Conservation (phyloP, 192 early-diverging fungal genomes). For the Backusella macrospora region DNA sequence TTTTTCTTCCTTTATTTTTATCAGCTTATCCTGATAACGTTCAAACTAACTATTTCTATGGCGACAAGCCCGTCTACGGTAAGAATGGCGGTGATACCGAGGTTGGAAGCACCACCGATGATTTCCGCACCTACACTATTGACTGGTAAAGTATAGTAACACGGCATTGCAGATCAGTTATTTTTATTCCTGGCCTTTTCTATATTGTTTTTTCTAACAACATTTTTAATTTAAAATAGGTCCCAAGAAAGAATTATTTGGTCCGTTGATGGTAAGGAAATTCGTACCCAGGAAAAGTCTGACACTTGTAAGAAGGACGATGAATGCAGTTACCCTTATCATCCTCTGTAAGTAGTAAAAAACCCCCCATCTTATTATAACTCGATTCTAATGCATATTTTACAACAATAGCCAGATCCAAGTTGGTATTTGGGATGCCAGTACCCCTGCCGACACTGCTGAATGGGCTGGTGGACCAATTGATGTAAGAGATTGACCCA, state of each 20-base stretch:
- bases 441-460: slow-evolving; percentile 15
- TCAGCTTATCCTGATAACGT: slow-evolving; percentile 39
- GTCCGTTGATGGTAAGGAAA: slow-evolving; percentile 41
- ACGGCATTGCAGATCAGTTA: not conserved
- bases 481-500: slow-evolving; percentile 24
- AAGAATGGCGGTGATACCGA: slow-evolving; percentile 21
- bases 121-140: slow-evolving; percentile 44
- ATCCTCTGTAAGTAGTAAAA: slow-evolving; percentile 28
- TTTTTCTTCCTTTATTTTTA: not conserved
- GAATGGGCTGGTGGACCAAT: slow-evolving; percentile 34
- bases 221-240: not conserved
- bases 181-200: not conserved
- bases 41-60: slow-evolving; percentile 48
- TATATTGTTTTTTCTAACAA: not conserved
- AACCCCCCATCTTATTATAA: slow-evolving; percentile 27
- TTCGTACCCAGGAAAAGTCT: slow-evolving; percentile 37
- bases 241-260: slow-evolving; percentile 35
- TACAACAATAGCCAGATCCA: slow-evolving; percentile 20
- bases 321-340: slow-evolving; percentile 27
- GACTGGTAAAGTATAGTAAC: slow-evolving; percentile 34
- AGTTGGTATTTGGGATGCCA: slow-evolving; percentile 50
- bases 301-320: slow-evolving; percentile 20
- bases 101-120: slow-evolving; percentile 18
- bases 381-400: slow-evolving; percentile 23
- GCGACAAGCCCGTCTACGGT: slow-evolving; percentile 5